A percentile compares a stretch with the other conserved stretches of the same genome.
These are phyloP conservation scores for Tetrahymena thermophila DNA, from an alignment of 73 alveolate species.

Conservation along the genomic window DNA sequence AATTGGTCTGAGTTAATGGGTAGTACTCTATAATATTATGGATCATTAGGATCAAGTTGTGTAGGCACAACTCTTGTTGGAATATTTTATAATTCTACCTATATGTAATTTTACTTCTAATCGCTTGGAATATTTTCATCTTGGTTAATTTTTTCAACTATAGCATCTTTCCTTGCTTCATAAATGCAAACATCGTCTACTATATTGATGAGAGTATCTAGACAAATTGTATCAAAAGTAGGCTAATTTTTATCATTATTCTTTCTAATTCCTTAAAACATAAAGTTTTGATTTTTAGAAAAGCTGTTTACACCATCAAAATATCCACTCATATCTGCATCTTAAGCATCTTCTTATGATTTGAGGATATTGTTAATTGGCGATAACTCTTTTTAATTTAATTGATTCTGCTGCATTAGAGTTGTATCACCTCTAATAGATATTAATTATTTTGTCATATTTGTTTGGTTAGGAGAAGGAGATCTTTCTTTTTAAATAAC, in stretches of 20 bases:
- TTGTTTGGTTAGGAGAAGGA: neutral
- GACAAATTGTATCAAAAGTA: neutral
- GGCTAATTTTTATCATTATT: slow-evolving; percentile 2
- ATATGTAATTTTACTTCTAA: neutral
- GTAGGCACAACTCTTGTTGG: slow-evolving; percentile 36
- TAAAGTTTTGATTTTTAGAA: slow-evolving; percentile 56
- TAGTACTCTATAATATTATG: slow-evolving; percentile 22
- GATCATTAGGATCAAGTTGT: slow-evolving; percentile 43
- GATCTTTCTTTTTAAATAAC: neutral
- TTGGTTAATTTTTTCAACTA: neutral
- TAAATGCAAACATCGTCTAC: slow-evolving; percentile 62
- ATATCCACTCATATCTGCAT: neutral
- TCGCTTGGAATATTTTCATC: neutral
- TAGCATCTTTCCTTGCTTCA: slow-evolving; percentile 23
- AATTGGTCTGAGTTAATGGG: slow-evolving; percentile 49
- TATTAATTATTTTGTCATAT: neutral
- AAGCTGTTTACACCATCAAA: slow-evolving; percentile 57
- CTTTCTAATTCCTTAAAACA: neutral
- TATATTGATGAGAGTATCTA: slow-evolving; percentile 32
- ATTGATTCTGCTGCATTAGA: neutral
- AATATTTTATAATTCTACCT: neutral
- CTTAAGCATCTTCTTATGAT: neutral
- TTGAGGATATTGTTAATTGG: neutral
- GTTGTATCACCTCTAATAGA: neutral
- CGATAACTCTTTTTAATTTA: neutral